Evolutionary conservation across 306 rosid genomes (phyloP), one percentile per base, ranked within the genome.

Genomic region (Medicago ruthenica): DNA sequence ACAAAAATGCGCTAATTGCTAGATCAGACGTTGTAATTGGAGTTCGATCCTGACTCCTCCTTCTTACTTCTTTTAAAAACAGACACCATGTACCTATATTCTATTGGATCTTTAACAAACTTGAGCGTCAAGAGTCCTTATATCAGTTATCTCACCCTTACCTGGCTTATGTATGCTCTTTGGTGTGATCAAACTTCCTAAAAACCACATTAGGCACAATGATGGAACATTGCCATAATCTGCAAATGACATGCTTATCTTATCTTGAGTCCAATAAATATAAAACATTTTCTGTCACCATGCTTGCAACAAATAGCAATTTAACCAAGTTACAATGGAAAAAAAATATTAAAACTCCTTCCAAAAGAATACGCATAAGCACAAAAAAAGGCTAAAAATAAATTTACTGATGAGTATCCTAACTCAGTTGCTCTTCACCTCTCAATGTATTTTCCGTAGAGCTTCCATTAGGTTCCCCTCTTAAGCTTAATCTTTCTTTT

Each of bases 401-500:
- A 75, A 50, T 48, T 44, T 61, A 45, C 15, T 51, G 41, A 77
- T 34, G 51, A 27, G 51, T 61, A 62, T 21, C 48, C 47, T 50
- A 60, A 24, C 34, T 48, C 22, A 78, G 21, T 21, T 73, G 44
- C 67, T 14, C 13, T 22, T 78, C 18, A 22, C n/a, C 36, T 21
- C 76, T 77, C 63, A 39, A 54, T 18, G 27, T 54, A 54, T 54
- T 54, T 54, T 18, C 60, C 60, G 55, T 75, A 13, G 69, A 67
- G 27, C 22, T 13, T 48, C 41, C 40, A 50, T 20, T 12, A 2
- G 42, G 10, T 15, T 64, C 65, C 37, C 4, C 64, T 17, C 64
- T 58, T 51, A 61, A 71, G 63, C 58, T 62, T 10, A 68, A 50
- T 60, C 34, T 64, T 84, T 84, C 80, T 80, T 81, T 70, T 82